These are phyloP conservation scores for Phaeotremella fagi DNA, from an alignment of 768 basidiomycete species.

Conservation along the genomic window DNA sequence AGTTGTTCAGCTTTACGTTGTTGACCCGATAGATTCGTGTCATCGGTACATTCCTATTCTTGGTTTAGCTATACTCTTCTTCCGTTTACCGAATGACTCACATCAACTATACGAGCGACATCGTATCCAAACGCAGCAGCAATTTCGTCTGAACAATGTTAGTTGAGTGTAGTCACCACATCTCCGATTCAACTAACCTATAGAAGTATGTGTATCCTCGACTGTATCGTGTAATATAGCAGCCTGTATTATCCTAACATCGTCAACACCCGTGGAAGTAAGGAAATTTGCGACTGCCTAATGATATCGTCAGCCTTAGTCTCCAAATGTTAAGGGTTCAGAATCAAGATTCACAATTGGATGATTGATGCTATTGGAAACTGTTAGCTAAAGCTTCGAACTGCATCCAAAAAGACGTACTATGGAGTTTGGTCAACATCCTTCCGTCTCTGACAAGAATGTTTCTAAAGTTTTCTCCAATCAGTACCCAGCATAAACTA, in stretches of 20 bases:
- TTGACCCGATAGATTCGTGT: constrained; percentile 26
- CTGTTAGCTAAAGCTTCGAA: constrained; percentile 4
- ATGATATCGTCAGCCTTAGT: neutral
- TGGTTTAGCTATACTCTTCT: neutral
- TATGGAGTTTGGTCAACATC: constrained; percentile 46
- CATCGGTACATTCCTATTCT: constrained; percentile 43
- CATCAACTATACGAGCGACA: constrained; percentile 45
- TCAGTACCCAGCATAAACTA: neutral
- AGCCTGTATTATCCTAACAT: constrained; percentile 44
- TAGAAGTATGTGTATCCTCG: constrained; percentile 47
- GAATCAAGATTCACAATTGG: constrained; percentile 31
- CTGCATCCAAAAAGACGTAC: constrained; percentile 16
- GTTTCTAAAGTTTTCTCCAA: constrained; percentile 33
- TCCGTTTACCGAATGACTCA: constrained; percentile 10
- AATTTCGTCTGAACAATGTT: constrained; percentile 34
- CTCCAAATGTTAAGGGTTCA: neutral
- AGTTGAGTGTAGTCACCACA: neutral
- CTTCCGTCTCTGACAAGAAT: constrained; percentile 45
- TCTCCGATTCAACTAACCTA: constrained; percentile 16
- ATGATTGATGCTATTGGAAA: constrained; percentile 41
- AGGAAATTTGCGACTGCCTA: constrained; percentile 45
- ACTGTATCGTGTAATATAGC: constrained; percentile 49
- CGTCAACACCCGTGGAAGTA: constrained; percentile 40
- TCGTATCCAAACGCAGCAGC: constrained; percentile 37
- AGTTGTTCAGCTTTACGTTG: constrained; percentile 40